Base-by-base conservation (phyloP, 108 stramenopile genomes). In the Parietichytrium sp. region DNA sequence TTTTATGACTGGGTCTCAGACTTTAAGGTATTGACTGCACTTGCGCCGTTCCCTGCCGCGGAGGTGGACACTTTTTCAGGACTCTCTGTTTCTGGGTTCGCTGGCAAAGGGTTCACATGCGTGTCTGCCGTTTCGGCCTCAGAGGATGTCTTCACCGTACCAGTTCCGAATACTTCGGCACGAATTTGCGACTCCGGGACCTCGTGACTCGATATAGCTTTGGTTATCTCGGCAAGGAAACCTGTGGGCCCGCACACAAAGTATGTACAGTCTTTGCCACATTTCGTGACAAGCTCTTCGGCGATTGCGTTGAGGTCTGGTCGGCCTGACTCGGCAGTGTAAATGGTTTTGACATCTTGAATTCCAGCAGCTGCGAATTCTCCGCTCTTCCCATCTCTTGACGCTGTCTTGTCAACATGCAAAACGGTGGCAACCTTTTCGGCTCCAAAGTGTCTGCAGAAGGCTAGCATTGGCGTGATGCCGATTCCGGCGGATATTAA, bases 401-500 rank as follows among this genome's bases (percentile, higher is more conserved):
- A 47, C 23, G 4, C 6, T 13, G 26, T 79, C 23, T 29, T 20
- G 78, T 52, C 78, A 16, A 79, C 7, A 3, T 79, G 78, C 47
- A 79, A 0, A 4, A 48, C 78, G 47, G 26, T 26, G 20, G 78
- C 47, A n/a, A 79, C 29, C 47, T 49, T 10, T 8, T 48, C 47
- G 42, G 23, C 38, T 13, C 27, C 4, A 47, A 79, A 48, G 1
- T 20, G 29, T 0, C 20, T 20, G 48, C 25, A 3, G 78, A 79
- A 79, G 48, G 78, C 78, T 3, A 72, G 55, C 78, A 83, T 38
- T 20, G 84, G 84, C 23, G 84, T 84, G 7, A 30, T 49, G 25
- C 84, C 84, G 36, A 84, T 80, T n/a, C 84, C 84, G 13, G 81
- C 84, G 3, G 54, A 55, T 6, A 81, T 29, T 29, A 84, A 48